Base-by-base conservation (phyloP, 805 yeast genomes). In the Kazachstania martiniae region DNA sequence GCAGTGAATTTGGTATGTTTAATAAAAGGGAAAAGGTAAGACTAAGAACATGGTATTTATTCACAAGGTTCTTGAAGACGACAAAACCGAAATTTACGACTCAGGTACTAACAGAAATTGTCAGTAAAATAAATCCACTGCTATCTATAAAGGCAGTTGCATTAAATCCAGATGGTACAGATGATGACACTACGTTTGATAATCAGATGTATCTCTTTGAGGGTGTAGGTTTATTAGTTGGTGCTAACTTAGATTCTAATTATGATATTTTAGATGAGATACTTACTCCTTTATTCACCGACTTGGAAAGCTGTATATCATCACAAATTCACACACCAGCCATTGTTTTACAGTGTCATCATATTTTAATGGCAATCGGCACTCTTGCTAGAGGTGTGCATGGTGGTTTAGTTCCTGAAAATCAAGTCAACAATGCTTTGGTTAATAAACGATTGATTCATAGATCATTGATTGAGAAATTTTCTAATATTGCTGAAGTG, bases 341-440 rank as follows among this genome's bases (percentile, higher is more conserved):
- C 26, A 47, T 68, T 21, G 66, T 78, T 2, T 57, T 83, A 28
- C 91, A 84, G 51, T 78, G 85, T 3, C 95, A 91, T 54, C 96
- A 89, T 52, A 69, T 77, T 21, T 59, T 91, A 30, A 73, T 84
- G 74, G 87, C 95, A 0, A 72, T 89, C 28, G 96, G 95, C 28
- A 84, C 95, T 0, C 68, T 87, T 47, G 79, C 86, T 3, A 73
- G 91, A 51, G 97, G 97, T 4, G 74, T 81, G 46, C 91, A 79
- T 36, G 51, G 54, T 17, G 62, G 62, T 6, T 31, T 57, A n/a
- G 58, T 57, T n/a, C 61, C 62, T 6, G 62, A 57, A 21, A 56
- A 53, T 34, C 58, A 56, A 40, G 59, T 56, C 17, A 57, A 56
- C 33, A 68, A 67, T 31, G 51, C 51, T 5, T 41, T 49, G 17